phyloP scores from a whole-genome alignment of 139 green algal species.

The Coelastrella sp. region DNA sequence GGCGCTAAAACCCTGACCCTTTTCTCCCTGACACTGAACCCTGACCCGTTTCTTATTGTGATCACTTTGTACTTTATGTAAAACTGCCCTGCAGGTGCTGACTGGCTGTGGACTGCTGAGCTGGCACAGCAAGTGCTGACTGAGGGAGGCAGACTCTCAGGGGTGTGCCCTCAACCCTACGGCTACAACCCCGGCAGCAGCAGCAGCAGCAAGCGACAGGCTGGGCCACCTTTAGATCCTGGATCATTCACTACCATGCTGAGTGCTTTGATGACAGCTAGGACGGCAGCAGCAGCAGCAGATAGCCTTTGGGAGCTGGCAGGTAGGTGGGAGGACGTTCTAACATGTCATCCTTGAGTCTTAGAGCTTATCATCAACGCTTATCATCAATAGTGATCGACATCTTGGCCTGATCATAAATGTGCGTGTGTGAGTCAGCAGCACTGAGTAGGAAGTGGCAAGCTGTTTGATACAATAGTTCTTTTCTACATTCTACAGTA shows the following conservation, averaged over 20 bases:
- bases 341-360: background rate
- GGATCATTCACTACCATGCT: conserved; percentile 74
- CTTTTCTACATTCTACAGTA: too few relatives aligned
- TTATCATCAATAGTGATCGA: too few relatives aligned
- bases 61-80: too few relatives aligned
- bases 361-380: background rate
- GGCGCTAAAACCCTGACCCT: too few relatives aligned
- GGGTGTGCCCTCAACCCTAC: conserved; percentile 25
- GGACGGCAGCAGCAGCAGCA: background rate
- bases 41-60: too few relatives aligned
- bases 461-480: too few relatives aligned
- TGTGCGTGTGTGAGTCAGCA: too few relatives aligned
- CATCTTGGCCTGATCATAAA: too few relatives aligned
- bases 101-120: conserved; percentile 60
- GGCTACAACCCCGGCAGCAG: conserved; percentile 18
- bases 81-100: conserved; percentile 44
- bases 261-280: conserved; percentile 52
- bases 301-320: conserved; percentile 32
- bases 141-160: conserved; percentile 29
- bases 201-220: background rate
- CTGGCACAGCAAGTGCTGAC: background rate
- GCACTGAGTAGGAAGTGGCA: too few relatives aligned
- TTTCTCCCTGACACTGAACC: too few relatives aligned
- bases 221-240: conserved; percentile 30
- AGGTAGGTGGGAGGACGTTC: background rate